Evolutionary conservation across 371 early-diverging fungal species (phyloP).

Genomic region (Dinochytrium kinnereticum): DNA sequence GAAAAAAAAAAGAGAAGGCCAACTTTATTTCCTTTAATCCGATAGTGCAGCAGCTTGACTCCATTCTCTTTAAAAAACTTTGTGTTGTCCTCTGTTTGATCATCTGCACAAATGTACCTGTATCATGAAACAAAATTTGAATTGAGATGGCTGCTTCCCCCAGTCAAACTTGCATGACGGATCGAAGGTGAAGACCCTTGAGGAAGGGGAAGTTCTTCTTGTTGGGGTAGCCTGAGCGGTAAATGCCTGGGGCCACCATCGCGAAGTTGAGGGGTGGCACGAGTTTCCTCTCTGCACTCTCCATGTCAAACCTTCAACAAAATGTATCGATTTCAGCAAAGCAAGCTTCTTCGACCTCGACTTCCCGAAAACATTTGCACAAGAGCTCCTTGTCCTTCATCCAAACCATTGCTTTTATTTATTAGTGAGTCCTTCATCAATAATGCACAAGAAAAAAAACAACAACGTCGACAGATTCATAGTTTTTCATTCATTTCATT

Average conservation of each 20-base stretch:
- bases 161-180: conserved; percentile 71
- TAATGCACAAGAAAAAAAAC: too few relatives aligned
- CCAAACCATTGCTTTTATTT: too few relatives aligned
- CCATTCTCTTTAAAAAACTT: conserved; percentile 74
- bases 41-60: conserved; percentile 78
- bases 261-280: conserved; percentile 78
- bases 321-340: neutral
- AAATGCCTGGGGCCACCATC: conserved; percentile 91
- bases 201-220: conserved; percentile 88
- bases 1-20: neutral
- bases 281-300: neutral
- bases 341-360: too few relatives aligned
- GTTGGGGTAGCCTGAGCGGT: conserved; percentile 88
- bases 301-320: too few relatives aligned
- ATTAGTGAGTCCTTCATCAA: too few relatives aligned
- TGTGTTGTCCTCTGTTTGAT: conserved; percentile 78
- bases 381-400: too few relatives aligned
- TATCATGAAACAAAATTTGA: neutral
- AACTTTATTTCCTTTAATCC: conserved; percentile 88
- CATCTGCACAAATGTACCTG: conserved; percentile 69
- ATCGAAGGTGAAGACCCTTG: conserved; percentile 82
- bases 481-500: conserved; percentile 2
- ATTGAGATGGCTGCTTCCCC: neutral
- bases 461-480: too few relatives aligned
- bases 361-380: too few relatives aligned